phyloP scores from a whole-genome alignment of 306 rosid genomes.

The Albizia julibrissin region DNA sequence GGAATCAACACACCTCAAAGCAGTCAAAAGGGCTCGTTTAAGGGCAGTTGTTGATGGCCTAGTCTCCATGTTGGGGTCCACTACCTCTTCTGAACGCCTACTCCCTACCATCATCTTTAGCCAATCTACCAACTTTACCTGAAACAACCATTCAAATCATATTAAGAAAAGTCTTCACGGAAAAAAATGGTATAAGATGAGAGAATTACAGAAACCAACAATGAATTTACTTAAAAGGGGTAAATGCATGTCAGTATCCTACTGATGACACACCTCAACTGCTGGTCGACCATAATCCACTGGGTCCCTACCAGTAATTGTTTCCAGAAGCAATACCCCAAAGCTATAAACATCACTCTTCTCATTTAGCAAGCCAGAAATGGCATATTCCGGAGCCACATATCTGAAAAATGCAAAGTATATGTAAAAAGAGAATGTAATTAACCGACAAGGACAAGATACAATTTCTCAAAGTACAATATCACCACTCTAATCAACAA shows the following conservation, averaged over 20 bases:
- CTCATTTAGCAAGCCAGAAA: slow-evolving; percentile 83
- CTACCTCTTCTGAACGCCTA: slow-evolving; percentile 81
- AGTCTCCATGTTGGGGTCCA: slow-evolving; percentile 75
- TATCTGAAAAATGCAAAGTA: slow-evolving; percentile 50
- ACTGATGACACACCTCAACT: slow-evolving; percentile 56
- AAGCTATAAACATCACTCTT: slow-evolving; percentile 84
- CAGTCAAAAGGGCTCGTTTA: slow-evolving; percentile 76
- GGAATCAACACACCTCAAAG: slow-evolving; percentile 89
- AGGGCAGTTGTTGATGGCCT: slow-evolving; percentile 80
- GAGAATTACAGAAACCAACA: slow-evolving; percentile 3
- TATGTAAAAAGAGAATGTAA: not conserved
- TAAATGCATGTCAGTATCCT: not conserved
- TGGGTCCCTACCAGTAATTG: slow-evolving; percentile 86
- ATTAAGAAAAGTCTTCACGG: slow-evolving; percentile 4
- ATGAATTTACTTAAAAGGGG: not conserved
- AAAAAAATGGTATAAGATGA: not conserved
- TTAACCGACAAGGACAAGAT: not conserved
- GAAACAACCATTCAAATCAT: slow-evolving; percentile 30
- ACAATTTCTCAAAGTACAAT: slow-evolving; percentile 7
- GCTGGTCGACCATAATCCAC: slow-evolving; percentile 74
- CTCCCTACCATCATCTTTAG: slow-evolving; percentile 86
- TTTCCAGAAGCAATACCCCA: slow-evolving; percentile 75
- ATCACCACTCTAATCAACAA: not conserved
- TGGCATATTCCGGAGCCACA: slow-evolving; percentile 94
- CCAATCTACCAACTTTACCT: slow-evolving; percentile 84